Base-by-base conservation (phyloP, 1,284 basidiomycete species). In the Athelia psychrophila region DNA sequence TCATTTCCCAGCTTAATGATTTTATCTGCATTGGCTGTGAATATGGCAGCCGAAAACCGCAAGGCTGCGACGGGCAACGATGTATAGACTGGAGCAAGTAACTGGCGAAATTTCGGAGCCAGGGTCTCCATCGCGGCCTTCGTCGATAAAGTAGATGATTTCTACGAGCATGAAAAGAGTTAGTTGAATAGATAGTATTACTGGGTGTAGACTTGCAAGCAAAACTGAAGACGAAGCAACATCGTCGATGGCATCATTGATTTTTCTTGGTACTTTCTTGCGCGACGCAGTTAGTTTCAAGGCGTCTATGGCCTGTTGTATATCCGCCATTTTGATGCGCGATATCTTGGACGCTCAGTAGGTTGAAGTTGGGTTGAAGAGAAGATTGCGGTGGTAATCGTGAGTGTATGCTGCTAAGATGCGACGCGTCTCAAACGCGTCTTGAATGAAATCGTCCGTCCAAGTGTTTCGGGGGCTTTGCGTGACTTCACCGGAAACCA, bases 31-130 rank as follows among this genome's bases (percentile, higher is more conserved):
- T 76, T 64, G 10, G 55, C 59, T 19, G 59, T 59, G 42, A 75
- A 62, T 18, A 77, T 53, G 30, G 62, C 59, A 16, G 64, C 57
- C 32, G 65, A 63, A 51, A 72, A 64, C 2, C 63, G 60, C 42
- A 78, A 57, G 19, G 74, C 56, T 22, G 60, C 57, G 35, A 52
- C 56, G 1, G 69, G 57, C 51, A 68, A 66, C n/a, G 54, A 49
- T 20, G 56, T 59, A 44, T 76, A 78, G 3, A 78, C 55, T 18
- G 68, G 66, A 44, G 70, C 54, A 30, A 77, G 52, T 30, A 66
- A 62, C 27, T 60, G 54, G 47, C 72, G 66, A 40, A 77, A 62
- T 32, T 66, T 54, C n/a, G 58, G 50, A 25, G 58, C 54, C 44
- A 74, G 58, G 50, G 67, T 71, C 10, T 53, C 57, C 40, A 67